phyloP scores from a whole-genome alignment of 495 filamentous ascomycete species.

The Extremus antarcticus region DNA sequence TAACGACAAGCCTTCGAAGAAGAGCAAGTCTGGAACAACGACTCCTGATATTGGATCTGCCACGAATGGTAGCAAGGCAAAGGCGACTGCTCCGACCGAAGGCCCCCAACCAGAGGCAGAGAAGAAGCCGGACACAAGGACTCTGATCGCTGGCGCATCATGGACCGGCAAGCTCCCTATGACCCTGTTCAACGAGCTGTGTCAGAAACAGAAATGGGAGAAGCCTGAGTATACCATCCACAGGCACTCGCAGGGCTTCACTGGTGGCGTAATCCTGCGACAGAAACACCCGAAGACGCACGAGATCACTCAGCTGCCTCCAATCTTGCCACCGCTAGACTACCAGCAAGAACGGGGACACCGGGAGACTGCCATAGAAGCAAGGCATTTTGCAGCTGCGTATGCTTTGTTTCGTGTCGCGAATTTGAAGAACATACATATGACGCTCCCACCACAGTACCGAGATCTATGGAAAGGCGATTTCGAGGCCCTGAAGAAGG shows the following conservation, averaged over 20 bases:
- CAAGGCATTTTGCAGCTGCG: slow-evolving; percentile 82
- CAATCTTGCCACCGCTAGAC: slow-evolving; percentile 57
- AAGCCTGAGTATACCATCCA: slow-evolving; percentile 66
- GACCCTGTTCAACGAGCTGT: slow-evolving; percentile 86
- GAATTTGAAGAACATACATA: slow-evolving; percentile 87
- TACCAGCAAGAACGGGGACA: slow-evolving; percentile 55
- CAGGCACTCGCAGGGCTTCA: slow-evolving; percentile 50
- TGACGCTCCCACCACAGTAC: slow-evolving; percentile 87
- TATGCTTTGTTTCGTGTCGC: slow-evolving; percentile 83
- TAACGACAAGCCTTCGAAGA: slow-evolving; percentile 46
- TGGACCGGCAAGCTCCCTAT: slow-evolving; percentile 97
- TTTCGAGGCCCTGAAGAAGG: slow-evolving; percentile 66
- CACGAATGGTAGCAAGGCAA: slow-evolving; percentile 12
- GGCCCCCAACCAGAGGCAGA: slow-evolving; percentile 42
- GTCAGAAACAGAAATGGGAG: slow-evolving; percentile 89
- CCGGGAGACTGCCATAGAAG: slow-evolving; percentile 71
- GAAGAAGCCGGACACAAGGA: slow-evolving; percentile 71
- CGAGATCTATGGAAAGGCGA: slow-evolving; percentile 76
- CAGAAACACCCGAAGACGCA: slow-evolving; percentile 72
- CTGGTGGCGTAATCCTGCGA: slow-evolving; percentile 68
- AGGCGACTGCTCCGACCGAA: slow-evolving; percentile 31
- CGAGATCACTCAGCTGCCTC: slow-evolving; percentile 59
- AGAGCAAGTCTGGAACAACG: slow-evolving; percentile 31
- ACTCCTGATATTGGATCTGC: background rate
- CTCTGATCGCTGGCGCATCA: slow-evolving; percentile 84